These are phyloP conservation scores for Aspergillus clavatus DNA, from an alignment of 2,329 filamentous ascomycete species.

Conservation along the genomic window DNA sequence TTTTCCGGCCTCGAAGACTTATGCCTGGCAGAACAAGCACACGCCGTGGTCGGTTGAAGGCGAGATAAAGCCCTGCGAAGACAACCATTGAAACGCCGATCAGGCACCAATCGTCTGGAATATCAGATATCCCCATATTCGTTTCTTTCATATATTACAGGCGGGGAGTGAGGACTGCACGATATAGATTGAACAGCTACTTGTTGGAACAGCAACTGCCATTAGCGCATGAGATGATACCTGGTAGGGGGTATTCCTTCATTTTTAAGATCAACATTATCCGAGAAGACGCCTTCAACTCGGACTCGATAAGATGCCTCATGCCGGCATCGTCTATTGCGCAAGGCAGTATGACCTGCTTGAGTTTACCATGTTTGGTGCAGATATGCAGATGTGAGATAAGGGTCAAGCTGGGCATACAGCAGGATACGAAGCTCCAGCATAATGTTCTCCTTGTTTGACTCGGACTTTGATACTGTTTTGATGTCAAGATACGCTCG, in stretches of 20 bases:
- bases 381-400: conserved; percentile 16
- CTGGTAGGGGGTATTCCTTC: neutral
- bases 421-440: conserved; percentile 1
- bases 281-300: neutral
- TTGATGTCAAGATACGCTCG: too few species aligned
- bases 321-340: conserved; percentile 11
- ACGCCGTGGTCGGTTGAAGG: conserved; percentile 29
- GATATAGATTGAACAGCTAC: neutral
- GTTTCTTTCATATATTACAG: neutral
- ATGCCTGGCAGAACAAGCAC: conserved; percentile 39
- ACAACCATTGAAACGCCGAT: conserved; percentile 20
- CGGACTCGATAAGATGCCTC: too few species aligned
- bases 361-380: conserved; percentile 24
- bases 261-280: neutral
- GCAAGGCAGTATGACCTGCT: conserved; percentile 6
- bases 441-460: too few species aligned
- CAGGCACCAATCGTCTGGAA: conserved; percentile 19
- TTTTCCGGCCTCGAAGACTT: conserved; percentile 36
- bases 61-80: conserved; percentile 23
- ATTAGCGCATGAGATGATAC: neutral
- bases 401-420: neutral
- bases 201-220: neutral
- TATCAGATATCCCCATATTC: conserved; percentile 17
- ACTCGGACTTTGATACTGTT: neutral
- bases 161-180: neutral